These are phyloP conservation scores for Aspergillus sp. DNA, from an alignment of 2,329 filamentous ascomycete genomes.

Conservation along the genomic window DNA sequence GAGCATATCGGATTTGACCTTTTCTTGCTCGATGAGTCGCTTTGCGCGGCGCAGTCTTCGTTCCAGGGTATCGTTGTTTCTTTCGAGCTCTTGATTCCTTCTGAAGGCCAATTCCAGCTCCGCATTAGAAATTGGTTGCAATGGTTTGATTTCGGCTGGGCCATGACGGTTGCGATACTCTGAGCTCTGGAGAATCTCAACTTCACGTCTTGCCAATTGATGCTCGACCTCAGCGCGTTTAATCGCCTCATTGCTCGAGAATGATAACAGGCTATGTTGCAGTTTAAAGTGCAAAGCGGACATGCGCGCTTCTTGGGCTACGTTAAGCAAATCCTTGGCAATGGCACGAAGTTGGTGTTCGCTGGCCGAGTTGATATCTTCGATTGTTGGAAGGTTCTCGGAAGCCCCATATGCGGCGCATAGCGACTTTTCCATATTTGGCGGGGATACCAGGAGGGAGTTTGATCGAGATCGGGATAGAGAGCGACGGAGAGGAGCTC, in stretches of 20 bases:
- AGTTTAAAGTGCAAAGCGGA: conserved; percentile 85
- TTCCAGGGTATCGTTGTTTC: conserved; percentile 58
- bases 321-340: conserved; percentile 47
- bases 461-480: conserved; percentile 37
- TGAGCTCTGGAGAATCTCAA: conserved; percentile 71
- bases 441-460: conserved; percentile 40
- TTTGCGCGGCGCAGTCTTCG: conserved; percentile 66
- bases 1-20: conserved; percentile 64
- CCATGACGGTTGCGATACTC: conserved; percentile 61
- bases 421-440: conserved; percentile 39
- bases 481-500: conserved; percentile 37
- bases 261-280: conserved; percentile 74
- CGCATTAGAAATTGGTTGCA: conserved; percentile 33
- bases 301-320: conserved; percentile 64
- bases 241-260: conserved; percentile 77
- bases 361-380: conserved; percentile 48
- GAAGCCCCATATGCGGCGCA: conserved; percentile 37
- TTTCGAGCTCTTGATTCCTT: conserved; percentile 59
- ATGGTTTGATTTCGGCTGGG: conserved; percentile 42
- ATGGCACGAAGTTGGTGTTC: conserved; percentile 49
- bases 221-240: conserved; percentile 87
- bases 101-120: conserved; percentile 55
- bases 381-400: conserved; percentile 40
- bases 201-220: conserved; percentile 81
- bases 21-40: conserved; percentile 69